These are phyloP conservation scores for Combretum micranthum DNA, from an alignment of 345 rosid species.

Conservation along the genomic window DNA sequence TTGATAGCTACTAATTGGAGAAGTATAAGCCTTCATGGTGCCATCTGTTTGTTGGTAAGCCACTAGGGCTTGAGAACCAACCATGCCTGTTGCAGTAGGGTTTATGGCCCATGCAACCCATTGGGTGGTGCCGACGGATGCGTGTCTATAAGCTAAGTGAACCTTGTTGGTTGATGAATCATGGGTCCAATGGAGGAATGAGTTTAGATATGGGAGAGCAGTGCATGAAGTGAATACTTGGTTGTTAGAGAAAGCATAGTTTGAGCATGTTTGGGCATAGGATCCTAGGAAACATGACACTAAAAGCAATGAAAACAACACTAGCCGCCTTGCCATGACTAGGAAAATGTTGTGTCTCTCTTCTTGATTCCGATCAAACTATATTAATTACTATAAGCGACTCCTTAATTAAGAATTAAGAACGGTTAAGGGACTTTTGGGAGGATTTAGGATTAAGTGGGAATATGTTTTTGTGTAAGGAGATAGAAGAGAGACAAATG, in stretches of 20 bases:
- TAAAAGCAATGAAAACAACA: slow-evolving; percentile 15
- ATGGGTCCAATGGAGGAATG: slow-evolving; percentile 66
- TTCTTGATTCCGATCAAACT: neutral
- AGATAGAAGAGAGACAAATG: too few relatives aligned
- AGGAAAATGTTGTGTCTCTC: slow-evolving; percentile 1
- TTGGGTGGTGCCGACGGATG: slow-evolving; percentile 31
- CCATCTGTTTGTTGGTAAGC: slow-evolving; percentile 61
- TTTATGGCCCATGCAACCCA: slow-evolving; percentile 97
- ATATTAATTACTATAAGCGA: too few relatives aligned
- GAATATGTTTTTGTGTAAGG: too few relatives aligned
- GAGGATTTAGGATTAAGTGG: too few relatives aligned
- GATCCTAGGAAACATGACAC: slow-evolving; percentile 9
- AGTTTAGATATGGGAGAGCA: slow-evolving; percentile 66
- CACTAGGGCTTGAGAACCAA: slow-evolving; percentile 73
- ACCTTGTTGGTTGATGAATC: slow-evolving; percentile 46
- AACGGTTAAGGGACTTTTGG: too few relatives aligned
- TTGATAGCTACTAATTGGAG: slow-evolving; percentile 44
- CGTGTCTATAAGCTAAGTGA: slow-evolving; percentile 68
- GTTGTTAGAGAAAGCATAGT: slow-evolving; percentile 57
- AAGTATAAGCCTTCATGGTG: slow-evolving; percentile 52
- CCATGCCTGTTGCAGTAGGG: slow-evolving; percentile 61
- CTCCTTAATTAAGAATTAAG: too few relatives aligned
- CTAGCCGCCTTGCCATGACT: neutral
- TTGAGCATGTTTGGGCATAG: slow-evolving; percentile 50
- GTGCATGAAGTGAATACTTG: slow-evolving; percentile 49